Evolutionary conservation across 2,329 filamentous ascomycete genomes (phyloP).

Genomic region (Gnomoniopsis sp.): DNA sequence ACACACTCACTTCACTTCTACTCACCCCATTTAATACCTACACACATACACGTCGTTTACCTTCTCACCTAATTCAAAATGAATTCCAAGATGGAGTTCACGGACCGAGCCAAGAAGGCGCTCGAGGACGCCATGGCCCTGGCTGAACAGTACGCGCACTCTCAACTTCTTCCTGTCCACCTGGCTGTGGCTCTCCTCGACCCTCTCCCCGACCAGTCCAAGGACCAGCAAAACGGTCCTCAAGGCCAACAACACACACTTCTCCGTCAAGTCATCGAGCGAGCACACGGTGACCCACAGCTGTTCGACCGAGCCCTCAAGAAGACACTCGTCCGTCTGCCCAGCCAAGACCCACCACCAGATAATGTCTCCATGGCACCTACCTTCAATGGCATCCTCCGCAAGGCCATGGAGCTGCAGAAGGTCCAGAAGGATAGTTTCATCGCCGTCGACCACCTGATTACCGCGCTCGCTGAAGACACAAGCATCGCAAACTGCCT

Average conservation of each 20-base stretch:
- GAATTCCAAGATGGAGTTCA: constrained; percentile 84
- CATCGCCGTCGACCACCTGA: constrained; percentile 92
- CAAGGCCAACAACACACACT: constrained; percentile 66
- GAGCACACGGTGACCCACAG: constrained; percentile 89
- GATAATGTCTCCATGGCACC: constrained; percentile 83
- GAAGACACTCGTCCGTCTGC: constrained; percentile 84
- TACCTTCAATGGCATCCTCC: constrained; percentile 75
- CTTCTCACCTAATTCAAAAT: constrained; percentile 42
- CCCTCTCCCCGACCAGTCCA: constrained; percentile 70
- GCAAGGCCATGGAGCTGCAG: constrained; percentile 82
- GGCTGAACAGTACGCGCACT: constrained; percentile 85
- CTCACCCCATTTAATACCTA: neutral
- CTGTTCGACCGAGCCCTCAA: constrained; percentile 85
- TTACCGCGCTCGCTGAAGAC: constrained; percentile 81
- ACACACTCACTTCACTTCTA: neutral
- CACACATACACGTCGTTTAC: neutral
- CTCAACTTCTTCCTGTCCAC: constrained; percentile 86
- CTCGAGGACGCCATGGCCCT: constrained; percentile 84
- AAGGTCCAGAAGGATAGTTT: constrained; percentile 97
- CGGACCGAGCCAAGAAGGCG: constrained; percentile 86
- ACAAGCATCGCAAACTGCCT: constrained; percentile 67
- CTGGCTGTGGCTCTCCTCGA: constrained; percentile 80
- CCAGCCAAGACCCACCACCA: constrained; percentile 91
- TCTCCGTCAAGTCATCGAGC: constrained; percentile 91
- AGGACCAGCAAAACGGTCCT: constrained; percentile 76